Percentiles rank a stretch among this genome's conserved stretches.
These are phyloP conservation scores for Verticillium longisporum DNA, from an alignment of 2,329 filamentous ascomycete species.

Conservation along the genomic window DNA sequence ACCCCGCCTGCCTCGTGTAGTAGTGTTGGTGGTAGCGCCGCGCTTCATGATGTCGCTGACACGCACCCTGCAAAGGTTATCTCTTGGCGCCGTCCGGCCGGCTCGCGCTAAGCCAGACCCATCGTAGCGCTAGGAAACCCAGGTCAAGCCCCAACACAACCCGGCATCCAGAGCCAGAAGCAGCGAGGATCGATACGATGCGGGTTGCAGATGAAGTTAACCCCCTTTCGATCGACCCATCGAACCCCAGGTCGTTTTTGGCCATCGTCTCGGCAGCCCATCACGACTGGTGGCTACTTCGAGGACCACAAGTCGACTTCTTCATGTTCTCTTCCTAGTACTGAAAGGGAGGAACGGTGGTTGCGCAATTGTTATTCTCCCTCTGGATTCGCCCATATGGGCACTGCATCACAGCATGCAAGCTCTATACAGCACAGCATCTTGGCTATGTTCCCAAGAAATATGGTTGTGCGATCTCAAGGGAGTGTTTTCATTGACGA, in stretches of 20 bases:
- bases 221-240: neutral
- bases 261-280: neutral
- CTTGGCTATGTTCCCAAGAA: neutral
- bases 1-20: conserved; percentile 1
- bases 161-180: neutral
- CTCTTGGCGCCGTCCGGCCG: conserved; percentile 1
- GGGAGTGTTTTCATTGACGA: too few species aligned
- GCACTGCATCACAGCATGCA: neutral
- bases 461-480: neutral
- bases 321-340: too few species aligned
- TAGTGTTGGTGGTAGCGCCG: neutral
- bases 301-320: too few species aligned
- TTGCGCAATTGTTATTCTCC: too few species aligned
- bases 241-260: neutral
- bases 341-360: too few species aligned
- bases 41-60: conserved; percentile 1
- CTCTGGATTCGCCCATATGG: too few species aligned
- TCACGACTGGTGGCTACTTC: neutral
- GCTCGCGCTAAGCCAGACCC: neutral
- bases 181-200: neutral
- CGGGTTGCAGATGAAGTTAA: neutral
- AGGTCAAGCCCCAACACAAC: neutral
- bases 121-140: neutral
- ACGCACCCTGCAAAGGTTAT: neutral
- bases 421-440: neutral